Conservation (phyloP, 805 yeast species). For the Metschnikowia similis region DNA sequence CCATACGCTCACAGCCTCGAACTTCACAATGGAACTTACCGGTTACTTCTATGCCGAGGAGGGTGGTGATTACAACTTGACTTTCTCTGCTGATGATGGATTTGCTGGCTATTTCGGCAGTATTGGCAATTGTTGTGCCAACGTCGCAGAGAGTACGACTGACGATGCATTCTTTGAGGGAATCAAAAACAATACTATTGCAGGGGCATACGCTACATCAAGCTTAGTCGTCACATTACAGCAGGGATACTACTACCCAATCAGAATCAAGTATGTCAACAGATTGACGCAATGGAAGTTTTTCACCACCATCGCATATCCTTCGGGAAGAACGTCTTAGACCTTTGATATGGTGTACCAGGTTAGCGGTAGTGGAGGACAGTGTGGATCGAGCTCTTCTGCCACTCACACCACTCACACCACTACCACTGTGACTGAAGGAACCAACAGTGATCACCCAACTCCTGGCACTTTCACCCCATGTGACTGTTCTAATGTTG, state of each 20-base stretch:
- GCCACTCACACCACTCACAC: no score
- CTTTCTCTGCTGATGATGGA: slow-evolving; percentile 8
- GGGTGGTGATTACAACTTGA: slow-evolving; percentile 2
- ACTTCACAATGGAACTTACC: neutral
- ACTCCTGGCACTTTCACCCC: neutral
- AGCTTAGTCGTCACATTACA: neutral
- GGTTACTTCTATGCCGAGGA: slow-evolving; percentile 1
- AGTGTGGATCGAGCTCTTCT: neutral
- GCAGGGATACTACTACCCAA: neutral
- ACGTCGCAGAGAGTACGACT: slow-evolving; percentile 3
- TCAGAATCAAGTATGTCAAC: neutral
- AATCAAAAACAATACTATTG: no score
- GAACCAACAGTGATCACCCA: neutral
- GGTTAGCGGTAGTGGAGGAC: neutral
- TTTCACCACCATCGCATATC: neutral
- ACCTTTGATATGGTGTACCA: neutral
- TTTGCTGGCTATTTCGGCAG: slow-evolving; percentile 6
- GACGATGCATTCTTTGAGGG: neutral
- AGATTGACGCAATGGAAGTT: neutral
- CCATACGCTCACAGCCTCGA: neutral
- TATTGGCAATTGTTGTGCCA: slow-evolving; percentile 4
- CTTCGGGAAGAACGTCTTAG: neutral
- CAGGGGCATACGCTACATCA: neutral
- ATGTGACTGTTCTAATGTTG: neutral
- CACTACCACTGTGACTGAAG: neutral